A percentile compares a stretch with the other conserved stretches of the same genome.
Evolutionary conservation across 169 alveolate species (phyloP).

Genomic region (Plasmodium falciparum): DNA sequence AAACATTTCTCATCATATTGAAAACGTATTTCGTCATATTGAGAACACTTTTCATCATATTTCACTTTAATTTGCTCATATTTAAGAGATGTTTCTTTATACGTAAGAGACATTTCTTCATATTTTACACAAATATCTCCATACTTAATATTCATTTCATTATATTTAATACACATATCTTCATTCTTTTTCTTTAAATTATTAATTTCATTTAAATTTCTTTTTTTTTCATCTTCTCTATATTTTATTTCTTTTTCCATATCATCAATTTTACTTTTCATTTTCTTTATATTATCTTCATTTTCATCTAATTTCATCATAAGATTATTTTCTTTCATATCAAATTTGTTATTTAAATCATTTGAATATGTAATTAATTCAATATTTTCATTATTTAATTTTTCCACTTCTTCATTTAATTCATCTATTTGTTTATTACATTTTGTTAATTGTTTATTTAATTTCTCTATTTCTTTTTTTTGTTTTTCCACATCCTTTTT

Average conservation of each 20-base stretch:
- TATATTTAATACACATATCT: background rate
- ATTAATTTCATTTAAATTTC: conserved; percentile 27
- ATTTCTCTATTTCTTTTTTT: conserved; percentile 18
- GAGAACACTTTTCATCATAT: too few species aligned
- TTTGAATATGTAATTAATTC: conserved; percentile 15
- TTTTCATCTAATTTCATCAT: conserved; percentile 49
- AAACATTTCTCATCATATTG: too few species aligned
- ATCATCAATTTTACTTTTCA: conserved; percentile 26
- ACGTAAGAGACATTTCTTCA: too few species aligned
- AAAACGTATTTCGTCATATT: too few species aligned
- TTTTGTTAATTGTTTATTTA: background rate
- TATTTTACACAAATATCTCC: too few species aligned
- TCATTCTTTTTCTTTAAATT: conserved; percentile 26
- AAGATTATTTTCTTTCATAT: conserved; percentile 35
- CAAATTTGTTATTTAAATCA: conserved; percentile 28
- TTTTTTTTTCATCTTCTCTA: conserved; percentile 22
- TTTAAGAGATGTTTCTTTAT: too few species aligned
- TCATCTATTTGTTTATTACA: background rate
- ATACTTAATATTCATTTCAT: background rate
- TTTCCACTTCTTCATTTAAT: conserved; percentile 1
- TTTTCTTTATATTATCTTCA: conserved; percentile 21
- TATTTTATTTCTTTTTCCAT: conserved; percentile 10
- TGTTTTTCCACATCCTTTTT: conserved; percentile 12
- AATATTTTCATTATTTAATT: conserved; percentile 11
- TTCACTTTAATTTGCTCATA: too few species aligned